These are phyloP conservation scores for Psidium guajava DNA, from an alignment of 345 rosid genomes.

Conservation along the genomic window DNA sequence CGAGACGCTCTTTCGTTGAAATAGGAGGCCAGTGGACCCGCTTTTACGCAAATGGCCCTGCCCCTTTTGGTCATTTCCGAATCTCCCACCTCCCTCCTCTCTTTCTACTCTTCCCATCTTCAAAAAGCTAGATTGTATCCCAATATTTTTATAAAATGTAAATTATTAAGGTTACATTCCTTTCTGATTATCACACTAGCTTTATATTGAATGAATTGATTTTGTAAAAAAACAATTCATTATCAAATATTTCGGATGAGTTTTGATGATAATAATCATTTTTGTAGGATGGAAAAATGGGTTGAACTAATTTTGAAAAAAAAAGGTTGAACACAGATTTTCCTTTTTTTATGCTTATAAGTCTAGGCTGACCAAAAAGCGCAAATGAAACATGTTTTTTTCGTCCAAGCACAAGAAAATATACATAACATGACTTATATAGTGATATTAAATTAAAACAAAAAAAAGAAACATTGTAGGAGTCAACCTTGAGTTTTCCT, in stretches of 20 bases:
- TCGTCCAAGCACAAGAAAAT: too few species aligned
- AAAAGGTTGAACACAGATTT: background rate
- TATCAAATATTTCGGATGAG: background rate
- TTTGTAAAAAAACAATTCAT: background rate
- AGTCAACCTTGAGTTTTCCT: background rate
- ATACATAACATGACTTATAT: background rate
- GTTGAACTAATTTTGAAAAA: background rate
- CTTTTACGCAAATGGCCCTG: conserved; percentile 15
- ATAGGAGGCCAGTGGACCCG: conserved; percentile 5
- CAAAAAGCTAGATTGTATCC: too few species aligned
- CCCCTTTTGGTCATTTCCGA: background rate
- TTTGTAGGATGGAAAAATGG: background rate
- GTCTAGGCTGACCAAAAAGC: background rate
- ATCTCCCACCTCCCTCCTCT: too few species aligned
- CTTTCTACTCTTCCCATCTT: too few species aligned
- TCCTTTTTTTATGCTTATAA: background rate
- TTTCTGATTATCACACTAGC: too few species aligned
- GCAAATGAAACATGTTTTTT: background rate
- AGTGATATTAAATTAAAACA: background rate
- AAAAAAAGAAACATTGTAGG: background rate
- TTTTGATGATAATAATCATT: background rate
- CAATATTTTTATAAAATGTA: too few species aligned
- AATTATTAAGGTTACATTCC: too few species aligned
- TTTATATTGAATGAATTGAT: background rate
- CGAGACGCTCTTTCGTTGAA: conserved; percentile 56